Conservation (phyloP, 768 basidiomycete species). For the Macrolepiota dolichaula region DNA sequence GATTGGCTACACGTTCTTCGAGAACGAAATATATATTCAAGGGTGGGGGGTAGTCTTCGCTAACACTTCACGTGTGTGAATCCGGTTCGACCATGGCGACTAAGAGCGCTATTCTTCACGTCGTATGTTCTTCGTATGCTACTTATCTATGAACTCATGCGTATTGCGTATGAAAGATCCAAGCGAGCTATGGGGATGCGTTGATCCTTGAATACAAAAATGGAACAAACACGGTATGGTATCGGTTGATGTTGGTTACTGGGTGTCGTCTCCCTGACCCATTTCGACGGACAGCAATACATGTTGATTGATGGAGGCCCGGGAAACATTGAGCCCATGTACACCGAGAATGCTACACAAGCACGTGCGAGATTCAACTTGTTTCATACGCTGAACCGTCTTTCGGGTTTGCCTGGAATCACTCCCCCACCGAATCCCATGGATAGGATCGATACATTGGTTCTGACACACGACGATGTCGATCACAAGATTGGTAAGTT, state of each 20-base stretch:
- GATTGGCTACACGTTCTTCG: no score
- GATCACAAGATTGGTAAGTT: not conserved
- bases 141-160: not conserved
- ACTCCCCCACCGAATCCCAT: not conserved
- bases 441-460: not conserved
- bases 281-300: not conserved
- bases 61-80: no score
- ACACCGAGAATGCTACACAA: not conserved
- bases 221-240: not conserved
- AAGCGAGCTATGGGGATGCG: not conserved
- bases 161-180: not conserved
- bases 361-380: not conserved
- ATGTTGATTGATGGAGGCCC: not conserved
- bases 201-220: not conserved
- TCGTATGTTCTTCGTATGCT: not conserved
- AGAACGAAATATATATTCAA: no score
- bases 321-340: not conserved
- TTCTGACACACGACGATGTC: not conserved
- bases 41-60: no score
- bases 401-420: not conserved
- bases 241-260: not conserved
- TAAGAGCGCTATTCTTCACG: not conserved
- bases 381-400: not conserved
- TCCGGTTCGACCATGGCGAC: not conserved
- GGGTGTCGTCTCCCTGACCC: not conserved